These are phyloP conservation scores for Rhizopogon sp. DNA, from an alignment of 768 basidiomycete genomes.

Conservation along the genomic window DNA sequence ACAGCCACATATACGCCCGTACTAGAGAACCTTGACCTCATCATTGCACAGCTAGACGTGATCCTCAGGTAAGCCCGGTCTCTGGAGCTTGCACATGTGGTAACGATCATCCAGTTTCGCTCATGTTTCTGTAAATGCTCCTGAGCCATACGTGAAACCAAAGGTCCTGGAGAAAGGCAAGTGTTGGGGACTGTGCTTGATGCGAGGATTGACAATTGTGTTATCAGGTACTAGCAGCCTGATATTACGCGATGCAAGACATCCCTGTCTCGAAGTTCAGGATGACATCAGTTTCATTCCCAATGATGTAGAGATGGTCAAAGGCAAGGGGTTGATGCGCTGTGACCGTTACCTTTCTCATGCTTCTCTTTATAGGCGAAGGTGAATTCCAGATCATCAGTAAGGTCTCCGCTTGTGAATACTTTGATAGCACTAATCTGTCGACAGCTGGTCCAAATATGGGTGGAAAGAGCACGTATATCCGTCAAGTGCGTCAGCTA, in stretches of 20 bases:
- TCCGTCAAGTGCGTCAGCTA: constrained; percentile 60
- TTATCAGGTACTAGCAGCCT: constrained; percentile 71
- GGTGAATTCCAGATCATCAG: constrained; percentile 97
- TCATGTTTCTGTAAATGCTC: constrained; percentile 83
- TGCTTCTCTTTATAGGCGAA: constrained; percentile 39
- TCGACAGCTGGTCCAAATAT: constrained; percentile 89
- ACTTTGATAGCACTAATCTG: constrained; percentile 1
- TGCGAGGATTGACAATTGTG: neutral
- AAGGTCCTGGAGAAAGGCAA: constrained; percentile 70
- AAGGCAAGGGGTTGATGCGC: constrained; percentile 41
- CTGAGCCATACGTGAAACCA: constrained; percentile 86
- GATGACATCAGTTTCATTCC: constrained; percentile 94
- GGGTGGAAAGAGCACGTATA: constrained; percentile 98
- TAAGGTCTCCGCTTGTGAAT: constrained; percentile 27
- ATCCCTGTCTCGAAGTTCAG: constrained; percentile 95
- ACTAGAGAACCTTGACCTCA: constrained; percentile 75
- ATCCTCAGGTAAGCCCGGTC: constrained; percentile 63
- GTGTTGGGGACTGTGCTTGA: neutral
- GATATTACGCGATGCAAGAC: constrained; percentile 79
- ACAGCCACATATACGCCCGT: constrained; percentile 92
- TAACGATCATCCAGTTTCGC: constrained; percentile 59
- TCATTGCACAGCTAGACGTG: constrained; percentile 89
- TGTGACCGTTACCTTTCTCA: neutral
- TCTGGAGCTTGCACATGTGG: neutral
- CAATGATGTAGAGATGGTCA: constrained; percentile 93